phyloP scores from a whole-genome alignment of 345 rosid species.

The Eucalyptus erythrocorys region DNA sequence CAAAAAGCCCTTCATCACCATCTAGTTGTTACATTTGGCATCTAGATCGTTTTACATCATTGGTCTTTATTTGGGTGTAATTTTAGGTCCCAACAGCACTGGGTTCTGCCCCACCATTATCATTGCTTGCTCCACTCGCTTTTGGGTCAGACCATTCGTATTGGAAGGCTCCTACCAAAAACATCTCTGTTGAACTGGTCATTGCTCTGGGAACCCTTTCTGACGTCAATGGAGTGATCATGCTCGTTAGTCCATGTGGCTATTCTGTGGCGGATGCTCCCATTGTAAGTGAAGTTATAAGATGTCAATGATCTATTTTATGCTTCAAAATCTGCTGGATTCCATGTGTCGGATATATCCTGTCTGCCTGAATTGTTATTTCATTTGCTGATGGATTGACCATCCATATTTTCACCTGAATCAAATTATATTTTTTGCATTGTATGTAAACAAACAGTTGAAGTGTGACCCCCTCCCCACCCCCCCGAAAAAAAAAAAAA shows the following conservation, averaged over 20 bases:
- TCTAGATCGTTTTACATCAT: background rate
- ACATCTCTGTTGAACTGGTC: conserved; percentile 49
- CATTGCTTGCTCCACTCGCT: conserved; percentile 63
- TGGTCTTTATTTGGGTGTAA: no score
- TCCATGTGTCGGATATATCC: background rate
- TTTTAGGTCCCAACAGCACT: no score
- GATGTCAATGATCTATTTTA: background rate
- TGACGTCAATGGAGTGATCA: conserved; percentile 68
- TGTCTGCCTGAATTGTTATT: background rate
- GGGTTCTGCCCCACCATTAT: conserved; percentile 75
- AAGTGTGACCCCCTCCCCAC: no score
- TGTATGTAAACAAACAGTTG: background rate
- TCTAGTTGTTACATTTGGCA: background rate
- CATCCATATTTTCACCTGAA: background rate
- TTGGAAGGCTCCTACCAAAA: conserved; percentile 86
- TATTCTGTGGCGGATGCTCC: conserved; percentile 82
- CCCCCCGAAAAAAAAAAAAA: background rate
- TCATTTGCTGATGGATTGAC: background rate
- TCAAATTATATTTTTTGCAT: background rate
- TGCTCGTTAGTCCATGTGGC: conserved; percentile 92
- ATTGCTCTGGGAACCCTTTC: conserved; percentile 58
- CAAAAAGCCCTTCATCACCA: background rate
- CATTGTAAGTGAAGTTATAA: conserved; percentile 27
- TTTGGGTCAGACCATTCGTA: conserved; percentile 45
- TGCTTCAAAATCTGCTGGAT: background rate